Evolutionary conservation across 345 rosid species (phyloP), one percentile per base, ranked within the genome.

Genomic region (Stellera chamaejasme): DNA sequence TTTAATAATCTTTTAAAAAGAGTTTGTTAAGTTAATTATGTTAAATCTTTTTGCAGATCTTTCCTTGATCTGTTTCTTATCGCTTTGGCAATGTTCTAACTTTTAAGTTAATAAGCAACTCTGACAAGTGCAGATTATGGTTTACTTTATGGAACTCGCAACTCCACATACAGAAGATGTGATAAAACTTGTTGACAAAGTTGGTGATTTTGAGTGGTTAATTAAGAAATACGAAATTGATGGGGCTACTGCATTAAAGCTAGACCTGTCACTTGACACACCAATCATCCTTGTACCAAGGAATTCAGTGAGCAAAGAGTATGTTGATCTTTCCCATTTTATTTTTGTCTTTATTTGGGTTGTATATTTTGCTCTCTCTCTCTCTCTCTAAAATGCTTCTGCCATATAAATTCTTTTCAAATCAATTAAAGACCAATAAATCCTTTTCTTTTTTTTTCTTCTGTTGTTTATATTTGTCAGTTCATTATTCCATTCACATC

Each of bases 121-220:
- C 47, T 56, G 53, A 73, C 52, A 32, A 32, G 9, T 72, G 59
- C 85, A 89, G 97, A 80, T 93, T 66, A 84, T 81, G 63, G 95
- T 62, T 59, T 93, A 93, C 69, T 93, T 93, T 71, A 84, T 84
- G 96, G 97, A 76, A 74, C 96, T 93, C 73, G 95, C 97, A 42
- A 84, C 84, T 44, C 99, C 99, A 63, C 86, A 82, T 64, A 54
- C 88, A 55, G 97, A 93, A 75, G 99, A 93, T 79, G 96, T 84
- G 61, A 87, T 93, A 59, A 82, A 89, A 74, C 94, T 93, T 61
- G 97, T 82, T 58, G 99, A 89, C 72, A 93, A 87, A 80, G 97
- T 93, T 74, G 99, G 99, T 50, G 99, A 76, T 62, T 83, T 93
- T 72, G 99, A 93, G 87, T 84, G 99, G 99, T 73, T 89, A 56